Evolutionary conservation across 2,329 filamentous ascomycete species (phyloP), one percentile per base, ranked within the genome.

Genomic region (Verticillium nonalfalfae): DNA sequence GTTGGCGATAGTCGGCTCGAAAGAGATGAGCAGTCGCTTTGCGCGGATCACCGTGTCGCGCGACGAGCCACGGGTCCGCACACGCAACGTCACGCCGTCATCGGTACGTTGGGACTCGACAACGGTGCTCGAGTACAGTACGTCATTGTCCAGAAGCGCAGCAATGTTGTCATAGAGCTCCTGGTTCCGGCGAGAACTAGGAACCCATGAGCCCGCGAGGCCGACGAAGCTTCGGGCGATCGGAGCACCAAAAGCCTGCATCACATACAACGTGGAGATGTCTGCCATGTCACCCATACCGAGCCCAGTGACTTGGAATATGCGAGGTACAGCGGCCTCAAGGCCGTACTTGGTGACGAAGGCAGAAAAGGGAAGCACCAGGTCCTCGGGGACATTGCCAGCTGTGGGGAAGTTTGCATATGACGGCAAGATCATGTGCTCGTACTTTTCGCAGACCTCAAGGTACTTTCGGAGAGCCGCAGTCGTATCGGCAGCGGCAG

Each of bases 321-420:
- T 72, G 7, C 73, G 69, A 18, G 71, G 73, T 1, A 81, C 71
- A 2, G 77, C 70, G 18, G 73, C 76, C 31, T 74, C 67, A 4
- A 85, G 67, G 13, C 71, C 66, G 68, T 83, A 76, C 66, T 83
- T 82, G 39, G 70, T 66, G 10, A 79, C 71, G 59, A 83, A 83
- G 2, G 80, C 72, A 21, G 77, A 74, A 61, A 79, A 83, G 3
- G 79, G 73, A 1, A 81, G 66, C n/a, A 78, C 66, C 1, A 85
- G 69, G n/a, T 70, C 68, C 26, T 66, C 61, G n/a, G 68, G 67
- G 39, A 70, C 66, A 31, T 67, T 61, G 45, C 45, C 45, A 1
- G 62, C 60, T 0, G 81, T 69, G n/a, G 79, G 76, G 61, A 79
- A 80, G 63, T 75, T 66, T 67, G 65, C 72, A 63, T 73, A 75